Conservation (phyloP, 208 protist species). For the Wallacemonas sp. region DNA sequence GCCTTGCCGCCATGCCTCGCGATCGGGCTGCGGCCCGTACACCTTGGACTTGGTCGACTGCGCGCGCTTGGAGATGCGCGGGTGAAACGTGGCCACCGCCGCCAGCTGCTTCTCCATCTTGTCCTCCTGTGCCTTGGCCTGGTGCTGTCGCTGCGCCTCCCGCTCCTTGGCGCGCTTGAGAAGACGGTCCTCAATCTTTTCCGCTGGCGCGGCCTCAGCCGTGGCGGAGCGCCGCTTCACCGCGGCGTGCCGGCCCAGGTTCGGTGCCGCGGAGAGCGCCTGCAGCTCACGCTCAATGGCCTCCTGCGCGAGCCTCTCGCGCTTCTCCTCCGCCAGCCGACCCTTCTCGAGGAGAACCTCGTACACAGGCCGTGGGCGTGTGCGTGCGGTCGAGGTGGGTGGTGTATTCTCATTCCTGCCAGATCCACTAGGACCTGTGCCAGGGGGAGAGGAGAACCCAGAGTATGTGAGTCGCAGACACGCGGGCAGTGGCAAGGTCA, state of each 20-base stretch:
- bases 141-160: conserved; percentile 16
- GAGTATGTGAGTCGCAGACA: conserved; percentile 31
- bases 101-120: conserved; percentile 44
- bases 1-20: conserved; percentile 28
- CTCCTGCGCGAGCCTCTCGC: conserved; percentile 33
- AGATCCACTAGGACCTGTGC: not conserved
- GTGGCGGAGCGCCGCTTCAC: conserved; percentile 7
- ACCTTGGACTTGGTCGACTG: conserved; percentile 40
- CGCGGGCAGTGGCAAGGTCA: conserved; percentile 44
- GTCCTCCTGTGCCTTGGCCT: conserved; percentile 26
- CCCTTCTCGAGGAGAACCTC: conserved; percentile 78
- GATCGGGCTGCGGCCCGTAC: conserved; percentile 22
- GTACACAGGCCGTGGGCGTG: conserved; percentile 39
- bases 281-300: conserved; percentile 48
- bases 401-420: not conserved
- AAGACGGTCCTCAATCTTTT: conserved; percentile 58
- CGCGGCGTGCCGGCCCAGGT: not conserved
- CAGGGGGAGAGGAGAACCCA: not conserved
- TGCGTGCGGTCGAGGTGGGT: not conserved
- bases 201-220: conserved; percentile 14
- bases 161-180: conserved; percentile 51
- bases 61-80: conserved; percentile 54
- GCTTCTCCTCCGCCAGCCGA: conserved; percentile 44
- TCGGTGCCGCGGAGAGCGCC: conserved; percentile 45
- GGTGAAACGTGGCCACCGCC: conserved; percentile 42